Evolutionary conservation across 2,329 filamentous ascomycete species (phyloP), one percentile per base, ranked within the genome.

Genomic region (Aspergillus fructus): DNA sequence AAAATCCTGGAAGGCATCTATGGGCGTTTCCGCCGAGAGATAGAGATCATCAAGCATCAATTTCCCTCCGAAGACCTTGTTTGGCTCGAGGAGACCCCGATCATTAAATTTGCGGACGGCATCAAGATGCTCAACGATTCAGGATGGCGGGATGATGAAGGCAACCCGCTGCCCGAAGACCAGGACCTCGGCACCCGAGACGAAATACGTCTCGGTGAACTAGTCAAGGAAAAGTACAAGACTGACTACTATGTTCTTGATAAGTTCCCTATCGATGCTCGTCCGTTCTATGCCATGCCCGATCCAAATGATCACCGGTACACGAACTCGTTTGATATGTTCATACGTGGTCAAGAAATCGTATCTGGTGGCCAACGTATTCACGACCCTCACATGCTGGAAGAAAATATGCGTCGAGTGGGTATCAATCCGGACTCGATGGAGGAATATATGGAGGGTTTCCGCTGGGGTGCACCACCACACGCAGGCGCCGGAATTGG

Each of bases 251-350:
- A 94, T 75, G 89, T 97, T 61, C 83, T 97, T 41, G 93, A 97
- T 81, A 96, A 96, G 70, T 97, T 97, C 79, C 93, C 93, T 1
- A 80, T 85, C 21, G 88, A 86, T 6, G 93, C 90, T 2, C 85
- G 93, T 43, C 93, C 93, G 0, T 96, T 97, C 76, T 96, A 97
- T 70, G 91, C 93, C 1, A 93, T 96, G 84, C 88, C 88, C 27
- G 90, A 96, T 61, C 83, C 88, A 2, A 80, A 87, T 15, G 85
- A 96, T 67, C 79, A 84, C 12, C 81, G 83, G 34, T 85, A 87
- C 71, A 97, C 93, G 50, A 96, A 96, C 71, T 96, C 93, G 0
- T 97, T 96, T 67, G 93, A 97, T 71, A 96, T 97, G 57, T 97
- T 97, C 77, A 83, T 96, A 43, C 89, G 93, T 30, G 93, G 93